These are phyloP conservation scores for Odontarrhena argentea DNA, from an alignment of 345 rosid genomes.

Conservation along the genomic window DNA sequence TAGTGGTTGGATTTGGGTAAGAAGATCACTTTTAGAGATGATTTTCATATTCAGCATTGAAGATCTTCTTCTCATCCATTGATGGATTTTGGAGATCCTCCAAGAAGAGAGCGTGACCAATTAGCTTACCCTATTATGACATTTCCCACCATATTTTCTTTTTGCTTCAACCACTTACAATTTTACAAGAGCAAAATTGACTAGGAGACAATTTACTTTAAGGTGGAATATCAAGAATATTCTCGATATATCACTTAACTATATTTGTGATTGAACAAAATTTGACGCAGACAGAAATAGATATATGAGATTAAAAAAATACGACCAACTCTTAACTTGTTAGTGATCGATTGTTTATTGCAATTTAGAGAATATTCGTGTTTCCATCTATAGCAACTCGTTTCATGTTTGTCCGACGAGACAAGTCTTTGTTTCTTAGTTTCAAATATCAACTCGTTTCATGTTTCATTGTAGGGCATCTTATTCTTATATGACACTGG, in stretches of 20 bases:
- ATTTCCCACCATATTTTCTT: conserved; percentile 24
- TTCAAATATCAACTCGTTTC: no score
- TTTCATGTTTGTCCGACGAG: no score
- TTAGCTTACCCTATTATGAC: conserved; percentile 39
- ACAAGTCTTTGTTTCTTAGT: no score
- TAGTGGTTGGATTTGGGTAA: conserved; percentile 43
- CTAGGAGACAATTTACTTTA: conserved; percentile 26
- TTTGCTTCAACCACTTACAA: conserved; percentile 36
- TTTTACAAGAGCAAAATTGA: conserved; percentile 15
- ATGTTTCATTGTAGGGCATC: no score
- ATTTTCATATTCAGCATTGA: conserved; percentile 33
- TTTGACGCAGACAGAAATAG: conserved; percentile 10
- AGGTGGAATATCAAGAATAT: conserved; percentile 31
- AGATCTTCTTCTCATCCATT: conserved; percentile 45
- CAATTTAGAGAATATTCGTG: no score
- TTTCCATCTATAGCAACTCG: no score
- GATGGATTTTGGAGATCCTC: conserved; percentile 33
- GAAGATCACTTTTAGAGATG: conserved; percentile 29
- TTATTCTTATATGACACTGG: no score
- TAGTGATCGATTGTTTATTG: no score
- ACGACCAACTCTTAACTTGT: neutral
- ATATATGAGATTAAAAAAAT: neutral
- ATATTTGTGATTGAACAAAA: neutral
- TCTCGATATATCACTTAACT: conserved; percentile 20
- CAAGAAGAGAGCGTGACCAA: conserved; percentile 35